phyloP scores from a whole-genome alignment of 371 early-diverging fungal genomes.

The Lichtheimia ramosa region DNA sequence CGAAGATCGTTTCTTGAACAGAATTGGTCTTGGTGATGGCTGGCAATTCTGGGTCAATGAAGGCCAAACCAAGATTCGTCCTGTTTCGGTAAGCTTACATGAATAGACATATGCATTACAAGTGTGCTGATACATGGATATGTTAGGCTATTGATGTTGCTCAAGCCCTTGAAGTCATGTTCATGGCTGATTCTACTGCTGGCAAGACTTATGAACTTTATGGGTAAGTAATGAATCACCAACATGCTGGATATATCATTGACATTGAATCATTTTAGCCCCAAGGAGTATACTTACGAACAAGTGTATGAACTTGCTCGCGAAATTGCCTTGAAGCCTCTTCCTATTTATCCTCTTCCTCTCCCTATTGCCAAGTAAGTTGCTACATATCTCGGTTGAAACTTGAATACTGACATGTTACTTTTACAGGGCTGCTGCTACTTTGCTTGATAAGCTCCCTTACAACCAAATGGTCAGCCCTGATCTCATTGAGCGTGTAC shows the following conservation, averaged over 20 bases:
- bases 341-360: conserved; percentile 68
- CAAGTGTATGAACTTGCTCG: conserved; percentile 77
- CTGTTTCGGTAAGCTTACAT: conserved; percentile 68
- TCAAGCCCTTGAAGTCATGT: conserved; percentile 74
- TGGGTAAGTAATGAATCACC: conserved; percentile 47
- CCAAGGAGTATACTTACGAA: conserved; percentile 73
- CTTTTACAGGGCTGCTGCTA: conserved; percentile 31
- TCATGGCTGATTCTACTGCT: conserved; percentile 67
- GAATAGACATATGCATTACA: neutral
- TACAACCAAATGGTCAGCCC: conserved; percentile 52
- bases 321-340: conserved; percentile 67
- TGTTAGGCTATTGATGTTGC: conserved; percentile 86
- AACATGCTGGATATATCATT: neutral
- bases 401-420: neutral
- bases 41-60: conserved; percentile 74
- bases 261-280: conserved; percentile 13
- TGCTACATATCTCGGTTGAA: neutral
- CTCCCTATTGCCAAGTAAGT: conserved; percentile 66
- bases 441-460: conserved; percentile 45
- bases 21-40: conserved; percentile 68
- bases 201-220: conserved; percentile 92
- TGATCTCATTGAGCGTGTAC: conserved; percentile 54
- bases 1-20: conserved; percentile 92
- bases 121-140: neutral
- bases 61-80: conserved; percentile 75